phyloP scores from a whole-genome alignment of 2,329 filamentous ascomycete species.

The Penicillium sp. region DNA sequence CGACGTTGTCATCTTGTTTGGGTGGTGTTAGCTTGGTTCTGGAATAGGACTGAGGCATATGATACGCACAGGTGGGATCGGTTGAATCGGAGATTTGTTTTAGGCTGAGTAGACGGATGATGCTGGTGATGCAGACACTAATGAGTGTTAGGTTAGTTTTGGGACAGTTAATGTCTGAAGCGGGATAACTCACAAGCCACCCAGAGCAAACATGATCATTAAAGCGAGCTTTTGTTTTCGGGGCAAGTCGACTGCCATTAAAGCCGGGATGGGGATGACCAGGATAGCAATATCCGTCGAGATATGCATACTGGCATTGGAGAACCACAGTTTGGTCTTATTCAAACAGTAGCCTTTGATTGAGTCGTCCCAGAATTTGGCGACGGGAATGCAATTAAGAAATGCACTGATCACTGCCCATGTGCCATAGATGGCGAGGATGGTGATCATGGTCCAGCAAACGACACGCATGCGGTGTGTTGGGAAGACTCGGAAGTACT shows the following conservation, averaged over 20 bases:
- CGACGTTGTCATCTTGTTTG: conserved; percentile 33
- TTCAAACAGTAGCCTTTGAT: conserved; percentile 38
- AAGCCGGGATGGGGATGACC: conserved; percentile 46
- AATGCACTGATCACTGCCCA: conserved; percentile 39
- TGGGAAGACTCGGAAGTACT: conserved; percentile 49
- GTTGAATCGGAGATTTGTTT: conserved; percentile 33
- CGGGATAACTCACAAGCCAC: conserved; percentile 34
- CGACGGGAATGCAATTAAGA: conserved; percentile 37
- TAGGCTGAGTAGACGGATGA: conserved; percentile 33
- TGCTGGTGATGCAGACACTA: conserved; percentile 37
- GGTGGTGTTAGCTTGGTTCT: conserved; percentile 5
- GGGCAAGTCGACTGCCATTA: conserved; percentile 42
- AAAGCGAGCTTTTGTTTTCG: conserved; percentile 43
- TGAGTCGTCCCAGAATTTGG: conserved; percentile 35
- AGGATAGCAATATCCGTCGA: conserved; percentile 45
- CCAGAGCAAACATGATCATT: conserved; percentile 43
- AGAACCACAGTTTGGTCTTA: conserved; percentile 44
- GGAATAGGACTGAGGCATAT: neutral
- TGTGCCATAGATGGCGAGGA: conserved; percentile 35
- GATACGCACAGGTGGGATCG: conserved; percentile 35
- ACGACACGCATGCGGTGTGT: conserved; percentile 34
- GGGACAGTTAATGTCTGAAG: neutral
- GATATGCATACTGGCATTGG: conserved; percentile 46
- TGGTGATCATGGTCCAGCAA: conserved; percentile 39
- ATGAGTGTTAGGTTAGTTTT: neutral